A percentile compares a stretch with the other conserved stretches of the same genome.
These are phyloP conservation scores for Tolypocladium tropicale DNA, from an alignment of 2,329 filamentous ascomycete genomes.

Conservation along the genomic window DNA sequence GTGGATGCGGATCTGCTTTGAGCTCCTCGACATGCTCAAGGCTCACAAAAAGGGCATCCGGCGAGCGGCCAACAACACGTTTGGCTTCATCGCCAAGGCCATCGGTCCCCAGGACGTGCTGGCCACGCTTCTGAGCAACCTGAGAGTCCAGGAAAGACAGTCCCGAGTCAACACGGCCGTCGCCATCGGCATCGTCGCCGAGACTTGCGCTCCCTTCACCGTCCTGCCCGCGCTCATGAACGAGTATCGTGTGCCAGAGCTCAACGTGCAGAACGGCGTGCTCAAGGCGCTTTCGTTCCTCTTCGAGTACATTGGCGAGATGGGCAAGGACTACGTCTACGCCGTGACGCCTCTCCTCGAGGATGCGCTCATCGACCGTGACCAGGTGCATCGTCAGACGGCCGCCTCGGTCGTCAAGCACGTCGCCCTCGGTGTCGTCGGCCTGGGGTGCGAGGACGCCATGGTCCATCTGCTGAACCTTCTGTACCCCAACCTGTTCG, in stretches of 20 bases:
- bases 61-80: slow-evolving; percentile 97
- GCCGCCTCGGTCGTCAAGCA: slow-evolving; percentile 97
- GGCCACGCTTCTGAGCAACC: slow-evolving; percentile 89
- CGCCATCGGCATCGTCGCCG: slow-evolving; percentile 95
- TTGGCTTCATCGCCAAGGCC: slow-evolving; percentile 98
- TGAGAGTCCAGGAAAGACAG: slow-evolving; percentile 94
- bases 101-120: slow-evolving; percentile 97
- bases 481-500: slow-evolving; percentile 92
- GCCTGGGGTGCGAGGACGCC: slow-evolving; percentile 92
- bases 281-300: slow-evolving; percentile 94
- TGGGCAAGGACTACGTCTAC: slow-evolving; percentile 99
- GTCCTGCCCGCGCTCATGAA: slow-evolving; percentile 99
- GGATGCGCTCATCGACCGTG: slow-evolving; percentile 92
- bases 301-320: slow-evolving; percentile 98
- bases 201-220: slow-evolving; percentile 96
- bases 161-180: slow-evolving; percentile 97
- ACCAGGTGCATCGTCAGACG: slow-evolving; percentile 96
- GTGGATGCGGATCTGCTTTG: slow-evolving; percentile 99
- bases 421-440: slow-evolving; percentile 93
- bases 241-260: slow-evolving; percentile 94
- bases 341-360: slow-evolving; percentile 92
- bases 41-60: slow-evolving; percentile 99
- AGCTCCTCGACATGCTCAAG: slow-evolving; percentile 97
- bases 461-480: slow-evolving; percentile 97
- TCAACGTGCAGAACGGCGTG: slow-evolving; percentile 98